Percentiles rank a stretch among this genome's conserved stretches.
Evolutionary conservation across 2,329 filamentous ascomycete species (phyloP).

Genomic region (Calonectria honghensis): DNA sequence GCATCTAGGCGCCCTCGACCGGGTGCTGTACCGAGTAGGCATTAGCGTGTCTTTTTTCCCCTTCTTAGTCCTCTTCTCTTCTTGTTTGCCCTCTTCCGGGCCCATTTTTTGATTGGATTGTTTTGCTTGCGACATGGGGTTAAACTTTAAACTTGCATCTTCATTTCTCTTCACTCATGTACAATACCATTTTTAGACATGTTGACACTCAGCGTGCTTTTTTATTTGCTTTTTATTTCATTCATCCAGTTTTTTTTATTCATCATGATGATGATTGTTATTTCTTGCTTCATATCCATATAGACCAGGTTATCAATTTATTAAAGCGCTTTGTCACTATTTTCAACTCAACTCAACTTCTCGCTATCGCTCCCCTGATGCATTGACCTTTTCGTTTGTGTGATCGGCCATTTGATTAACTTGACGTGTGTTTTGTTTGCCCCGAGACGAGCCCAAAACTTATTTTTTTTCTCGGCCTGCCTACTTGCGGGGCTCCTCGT

Average conservation of each 20-base stretch:
- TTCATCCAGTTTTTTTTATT: background rate
- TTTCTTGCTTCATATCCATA: slow-evolving; percentile 35
- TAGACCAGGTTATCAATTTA: slow-evolving; percentile 45
- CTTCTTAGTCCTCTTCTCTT: slow-evolving; percentile 28
- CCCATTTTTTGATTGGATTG: slow-evolving; percentile 23
- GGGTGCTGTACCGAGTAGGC: slow-evolving; percentile 16
- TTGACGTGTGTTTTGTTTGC: slow-evolving; percentile 7
- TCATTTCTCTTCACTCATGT: slow-evolving; percentile 30
- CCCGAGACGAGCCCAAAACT: background rate
- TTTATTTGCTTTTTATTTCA: slow-evolving; percentile 11
- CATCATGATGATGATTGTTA: background rate
- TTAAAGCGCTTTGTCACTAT: slow-evolving; percentile 19
- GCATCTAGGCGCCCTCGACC: slow-evolving; percentile 15
- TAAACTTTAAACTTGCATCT: slow-evolving; percentile 23
- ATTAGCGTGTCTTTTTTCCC: slow-evolving; percentile 29
- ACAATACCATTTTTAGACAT: slow-evolving; percentile 32
- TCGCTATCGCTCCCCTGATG: slow-evolving; percentile 6
- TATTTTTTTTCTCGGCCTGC: slow-evolving; percentile 7
- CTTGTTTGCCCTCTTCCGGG: slow-evolving; percentile 26
- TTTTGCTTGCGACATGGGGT: slow-evolving; percentile 29
- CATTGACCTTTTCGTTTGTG: slow-evolving; percentile 19
- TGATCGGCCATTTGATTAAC: slow-evolving; percentile 20
- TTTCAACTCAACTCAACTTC: background rate
- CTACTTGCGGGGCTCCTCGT: background rate
- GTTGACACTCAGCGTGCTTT: slow-evolving; percentile 49